phyloP scores from a whole-genome alignment of 78 protist genomes.

The Protostelium mycophagum region DNA sequence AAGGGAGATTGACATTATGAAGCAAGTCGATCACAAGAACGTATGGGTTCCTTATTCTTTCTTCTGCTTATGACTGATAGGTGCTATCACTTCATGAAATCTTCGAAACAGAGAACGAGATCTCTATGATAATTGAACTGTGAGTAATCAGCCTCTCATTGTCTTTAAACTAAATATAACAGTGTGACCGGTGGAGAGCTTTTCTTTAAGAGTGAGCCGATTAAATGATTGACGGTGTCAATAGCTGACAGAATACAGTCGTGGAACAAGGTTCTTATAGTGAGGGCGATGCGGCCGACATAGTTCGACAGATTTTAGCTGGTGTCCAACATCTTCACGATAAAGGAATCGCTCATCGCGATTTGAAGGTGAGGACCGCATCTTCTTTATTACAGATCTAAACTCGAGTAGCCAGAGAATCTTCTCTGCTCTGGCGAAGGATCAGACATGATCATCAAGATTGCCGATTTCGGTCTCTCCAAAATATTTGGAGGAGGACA shows the following conservation, averaged over 20 bases:
- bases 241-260: slow-evolving; percentile 6
- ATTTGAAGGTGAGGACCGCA: slow-evolving; percentile 35
- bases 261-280: slow-evolving; percentile 75
- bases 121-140: neutral
- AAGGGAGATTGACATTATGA: slow-evolving; percentile 76
- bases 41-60: neutral
- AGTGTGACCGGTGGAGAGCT: slow-evolving; percentile 73
- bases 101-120: neutral
- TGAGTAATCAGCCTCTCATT: neutral
- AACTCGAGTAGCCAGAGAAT: slow-evolving; percentile 61
- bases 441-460: slow-evolving; percentile 52
- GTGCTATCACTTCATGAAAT: neutral
- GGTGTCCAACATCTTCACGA: slow-evolving; percentile 47
- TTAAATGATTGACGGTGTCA: slow-evolving; percentile 10
- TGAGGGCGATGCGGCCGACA: slow-evolving; percentile 24
- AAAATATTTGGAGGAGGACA: slow-evolving; percentile 66
- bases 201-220: slow-evolving; percentile 36
- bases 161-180: neutral
- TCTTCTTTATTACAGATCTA: no score
- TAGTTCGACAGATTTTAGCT: slow-evolving; percentile 41
- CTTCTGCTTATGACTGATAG: no score
- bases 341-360: slow-evolving; percentile 72
- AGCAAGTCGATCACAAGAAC: slow-evolving; percentile 27
- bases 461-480: slow-evolving; percentile 71
- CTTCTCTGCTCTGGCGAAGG: slow-evolving; percentile 62